These are phyloP conservation scores for Malassezia sympodialis DNA, from an alignment of 1,284 basidiomycete species.

Conservation along the genomic window DNA sequence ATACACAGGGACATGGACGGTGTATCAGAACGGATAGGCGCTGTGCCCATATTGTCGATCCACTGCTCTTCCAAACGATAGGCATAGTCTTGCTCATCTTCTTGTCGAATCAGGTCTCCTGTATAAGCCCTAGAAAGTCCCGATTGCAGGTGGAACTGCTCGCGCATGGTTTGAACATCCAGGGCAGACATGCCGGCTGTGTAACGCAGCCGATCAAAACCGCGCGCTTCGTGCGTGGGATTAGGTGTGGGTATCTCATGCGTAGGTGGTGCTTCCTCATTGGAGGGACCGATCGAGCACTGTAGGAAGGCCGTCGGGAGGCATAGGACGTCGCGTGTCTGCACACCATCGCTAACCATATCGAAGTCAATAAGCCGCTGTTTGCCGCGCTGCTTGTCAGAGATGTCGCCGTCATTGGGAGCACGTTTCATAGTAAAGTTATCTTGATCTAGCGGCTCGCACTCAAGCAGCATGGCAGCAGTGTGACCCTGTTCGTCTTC, in stretches of 20 bases:
- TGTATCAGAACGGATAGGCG: background rate
- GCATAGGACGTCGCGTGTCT: background rate
- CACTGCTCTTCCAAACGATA: constrained; percentile 22
- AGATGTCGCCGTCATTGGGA: background rate
- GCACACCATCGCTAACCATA: background rate
- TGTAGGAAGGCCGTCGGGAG: constrained; percentile 13
- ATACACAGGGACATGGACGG: background rate
- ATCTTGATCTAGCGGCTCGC: background rate
- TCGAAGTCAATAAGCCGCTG: constrained; percentile 1
- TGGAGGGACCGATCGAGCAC: constrained; percentile 6
- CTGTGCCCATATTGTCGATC: constrained; percentile 19
- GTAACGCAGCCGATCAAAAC: constrained; percentile 20
- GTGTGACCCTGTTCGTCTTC: background rate
- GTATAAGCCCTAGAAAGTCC: constrained; percentile 4
- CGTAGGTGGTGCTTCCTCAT: background rate
- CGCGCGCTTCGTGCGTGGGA: constrained; percentile 12
- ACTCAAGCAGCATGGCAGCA: background rate
- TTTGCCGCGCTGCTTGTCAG: constrained; percentile 8
- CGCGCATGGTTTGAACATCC: constrained; percentile 21
- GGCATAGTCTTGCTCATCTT: constrained; percentile 18
- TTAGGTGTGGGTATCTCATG: background rate
- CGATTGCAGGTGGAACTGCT: constrained; percentile 16
- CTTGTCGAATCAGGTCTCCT: constrained; percentile 17
- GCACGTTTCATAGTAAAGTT: background rate
- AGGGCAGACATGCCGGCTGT: constrained; percentile 19